A percentile compares a stretch with the other conserved stretches of the same genome.
Evolutionary conservation across 2,329 filamentous ascomycete genomes (phyloP).

Genomic region (Septoria linicola): DNA sequence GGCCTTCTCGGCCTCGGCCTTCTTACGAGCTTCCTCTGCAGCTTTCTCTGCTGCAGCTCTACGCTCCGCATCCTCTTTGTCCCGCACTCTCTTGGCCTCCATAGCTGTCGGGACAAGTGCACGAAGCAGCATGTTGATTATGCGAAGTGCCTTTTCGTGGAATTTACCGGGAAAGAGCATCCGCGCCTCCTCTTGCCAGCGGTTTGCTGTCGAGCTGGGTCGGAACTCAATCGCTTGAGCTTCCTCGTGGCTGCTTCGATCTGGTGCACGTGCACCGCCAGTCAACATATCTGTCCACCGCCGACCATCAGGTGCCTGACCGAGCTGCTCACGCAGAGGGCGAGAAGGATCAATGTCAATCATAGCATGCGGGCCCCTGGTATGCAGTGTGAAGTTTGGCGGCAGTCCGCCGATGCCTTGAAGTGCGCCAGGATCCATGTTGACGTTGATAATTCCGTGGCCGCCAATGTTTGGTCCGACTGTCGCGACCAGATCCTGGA

Average conservation of each 20-base stretch:
- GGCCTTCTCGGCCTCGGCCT: constrained; percentile 61
- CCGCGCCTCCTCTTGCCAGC: constrained; percentile 87
- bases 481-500: constrained; percentile 31
- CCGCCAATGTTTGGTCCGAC: constrained; percentile 23
- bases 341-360: constrained; percentile 34
- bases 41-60: constrained; percentile 63
- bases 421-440: constrained; percentile 29
- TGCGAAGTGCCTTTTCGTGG: constrained; percentile 66
- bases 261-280: constrained; percentile 53
- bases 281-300: constrained; percentile 36
- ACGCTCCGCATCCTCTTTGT: constrained; percentile 65
- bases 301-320: constrained; percentile 4
- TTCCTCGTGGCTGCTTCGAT: constrained; percentile 54
- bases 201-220: constrained; percentile 66
- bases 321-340: constrained; percentile 27
- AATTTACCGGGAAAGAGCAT: constrained; percentile 71
- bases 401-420: constrained; percentile 22
- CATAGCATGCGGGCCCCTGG: constrained; percentile 23
- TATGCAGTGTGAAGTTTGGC: constrained; percentile 28
- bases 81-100: constrained; percentile 71
- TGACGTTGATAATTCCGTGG: constrained; percentile 27
- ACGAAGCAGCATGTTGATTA: constrained; percentile 68
- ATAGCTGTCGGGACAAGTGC: constrained; percentile 80
- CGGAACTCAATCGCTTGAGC: constrained; percentile 74
- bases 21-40: constrained; percentile 61